Conservation (phyloP, 306 rosid genomes). For the Alnus glutinosa region DNA sequence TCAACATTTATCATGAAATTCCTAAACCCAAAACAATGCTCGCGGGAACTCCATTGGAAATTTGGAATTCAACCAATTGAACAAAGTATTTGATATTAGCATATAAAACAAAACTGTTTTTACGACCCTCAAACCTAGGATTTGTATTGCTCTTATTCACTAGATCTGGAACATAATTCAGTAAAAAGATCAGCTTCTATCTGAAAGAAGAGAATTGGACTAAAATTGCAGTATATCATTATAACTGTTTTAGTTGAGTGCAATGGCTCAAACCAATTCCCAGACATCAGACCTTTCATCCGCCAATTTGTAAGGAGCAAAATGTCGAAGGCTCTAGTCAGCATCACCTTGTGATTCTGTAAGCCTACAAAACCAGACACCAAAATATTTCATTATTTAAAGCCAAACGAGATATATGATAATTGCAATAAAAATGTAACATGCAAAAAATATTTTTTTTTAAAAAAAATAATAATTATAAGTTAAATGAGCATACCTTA, state of each 20-base stretch:
- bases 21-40: background rate
- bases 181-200: background rate
- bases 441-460: background rate
- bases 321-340: too few species aligned
- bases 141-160: background rate
- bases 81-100: background rate
- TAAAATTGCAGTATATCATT: too few species aligned
- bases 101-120: background rate
- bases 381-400: background rate
- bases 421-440: background rate
- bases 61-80: background rate
- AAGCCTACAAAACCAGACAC: constrained; percentile 34
- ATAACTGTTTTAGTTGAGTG: too few species aligned
- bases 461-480: background rate
- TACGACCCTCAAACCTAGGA: too few species aligned
- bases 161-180: background rate
- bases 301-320: too few species aligned
- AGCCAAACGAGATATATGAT: background rate
- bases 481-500: constrained; percentile 48
- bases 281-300: too few species aligned
- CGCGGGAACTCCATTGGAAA: background rate
- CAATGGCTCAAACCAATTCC: too few species aligned
- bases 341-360: constrained; percentile 41
- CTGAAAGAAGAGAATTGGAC: constrained; percentile 15
- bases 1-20: background rate